Evolutionary conservation across 2,329 filamentous ascomycete species (phyloP).

Genomic region (Fusarium euwallaceae): DNA sequence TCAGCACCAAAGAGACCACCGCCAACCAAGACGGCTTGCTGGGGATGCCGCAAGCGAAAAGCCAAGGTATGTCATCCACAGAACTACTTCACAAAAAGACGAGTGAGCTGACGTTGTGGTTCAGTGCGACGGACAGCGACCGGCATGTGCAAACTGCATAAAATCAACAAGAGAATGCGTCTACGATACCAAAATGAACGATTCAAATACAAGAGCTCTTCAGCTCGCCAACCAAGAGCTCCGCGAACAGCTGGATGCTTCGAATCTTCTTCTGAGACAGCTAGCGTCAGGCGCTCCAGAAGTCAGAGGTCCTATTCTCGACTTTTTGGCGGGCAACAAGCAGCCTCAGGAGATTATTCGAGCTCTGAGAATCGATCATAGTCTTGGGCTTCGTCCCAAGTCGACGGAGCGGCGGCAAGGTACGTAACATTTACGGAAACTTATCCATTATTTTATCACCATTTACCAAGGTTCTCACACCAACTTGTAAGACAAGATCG

Average conservation of each 20-base stretch:
- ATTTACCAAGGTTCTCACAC: not conserved
- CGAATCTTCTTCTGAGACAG: not conserved
- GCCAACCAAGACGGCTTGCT: constrained; percentile 12
- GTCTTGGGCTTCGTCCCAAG: accelerated
- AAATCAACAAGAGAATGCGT: not conserved
- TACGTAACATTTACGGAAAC: accelerated
- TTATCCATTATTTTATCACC: too few species aligned
- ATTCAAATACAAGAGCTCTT: accelerated
- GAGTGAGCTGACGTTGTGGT: accelerated
- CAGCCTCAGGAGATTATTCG: constrained; percentile 6
- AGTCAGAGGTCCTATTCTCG: not conserved
- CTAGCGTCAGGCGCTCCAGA: not conserved
- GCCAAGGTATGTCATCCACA: not conserved
- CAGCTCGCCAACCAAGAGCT: not conserved
- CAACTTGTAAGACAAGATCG: not conserved
- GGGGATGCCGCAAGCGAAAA: constrained; percentile 10
- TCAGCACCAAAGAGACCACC: not conserved
- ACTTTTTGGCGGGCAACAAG: not conserved
- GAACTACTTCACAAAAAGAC: too few species aligned
- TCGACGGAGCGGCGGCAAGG: not conserved
- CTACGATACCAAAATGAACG: constrained; percentile 8
- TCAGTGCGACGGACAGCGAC: constrained; percentile 18
- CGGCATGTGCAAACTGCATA: constrained; percentile 2
- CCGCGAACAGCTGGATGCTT: not conserved
- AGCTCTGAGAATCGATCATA: accelerated